A percentile compares a stretch with the other conserved stretches of the same genome.
These are phyloP conservation scores for Magnusiomyces sp. DNA, from an alignment of 1,139 yeast species.

Conservation along the genomic window DNA sequence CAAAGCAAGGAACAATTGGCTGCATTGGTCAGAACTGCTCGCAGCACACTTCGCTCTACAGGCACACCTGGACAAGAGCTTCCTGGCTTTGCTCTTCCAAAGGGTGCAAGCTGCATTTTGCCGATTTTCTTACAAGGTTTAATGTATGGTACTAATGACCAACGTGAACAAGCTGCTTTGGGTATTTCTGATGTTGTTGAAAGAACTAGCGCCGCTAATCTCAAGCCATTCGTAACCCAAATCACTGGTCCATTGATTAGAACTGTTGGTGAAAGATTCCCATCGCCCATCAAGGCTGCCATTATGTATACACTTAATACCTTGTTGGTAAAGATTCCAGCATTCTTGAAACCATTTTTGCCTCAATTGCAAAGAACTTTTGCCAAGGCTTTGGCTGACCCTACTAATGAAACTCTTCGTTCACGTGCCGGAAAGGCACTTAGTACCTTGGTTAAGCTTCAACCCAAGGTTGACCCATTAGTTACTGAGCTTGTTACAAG, in stretches of 20 bases:
- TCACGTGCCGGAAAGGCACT: constrained; percentile 85
- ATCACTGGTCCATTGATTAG: constrained; percentile 97
- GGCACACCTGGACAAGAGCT: constrained; percentile 59
- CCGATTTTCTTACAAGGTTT: constrained; percentile 93
- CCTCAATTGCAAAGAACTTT: constrained; percentile 97
- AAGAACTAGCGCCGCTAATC: constrained; percentile 70
- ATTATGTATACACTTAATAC: constrained; percentile 76
- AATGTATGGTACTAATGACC: constrained; percentile 83
- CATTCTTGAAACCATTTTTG: constrained; percentile 85
- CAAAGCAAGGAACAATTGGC: constrained; percentile 59
- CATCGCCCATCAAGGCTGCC: constrained; percentile 85
- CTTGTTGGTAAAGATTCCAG: constrained; percentile 76
- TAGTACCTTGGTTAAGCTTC: constrained; percentile 78
- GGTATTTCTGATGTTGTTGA: constrained; percentile 85
- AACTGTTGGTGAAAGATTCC: constrained; percentile 92
- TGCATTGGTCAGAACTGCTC: constrained; percentile 66
- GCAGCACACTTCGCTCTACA: constrained; percentile 59
- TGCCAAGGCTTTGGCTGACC: constrained; percentile 81
- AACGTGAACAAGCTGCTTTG: constrained; percentile 76
- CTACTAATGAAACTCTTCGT: constrained; percentile 60
- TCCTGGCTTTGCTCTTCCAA: constrained; percentile 69
- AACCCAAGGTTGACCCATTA: constrained; percentile 90
- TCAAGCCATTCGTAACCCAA: constrained; percentile 84
- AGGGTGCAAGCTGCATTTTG: constrained; percentile 79
- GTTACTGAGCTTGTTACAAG: constrained; percentile 76